Evolutionary conservation across 345 rosid species (phyloP).

Genomic region (Xanthoceras sorbifolium): DNA sequence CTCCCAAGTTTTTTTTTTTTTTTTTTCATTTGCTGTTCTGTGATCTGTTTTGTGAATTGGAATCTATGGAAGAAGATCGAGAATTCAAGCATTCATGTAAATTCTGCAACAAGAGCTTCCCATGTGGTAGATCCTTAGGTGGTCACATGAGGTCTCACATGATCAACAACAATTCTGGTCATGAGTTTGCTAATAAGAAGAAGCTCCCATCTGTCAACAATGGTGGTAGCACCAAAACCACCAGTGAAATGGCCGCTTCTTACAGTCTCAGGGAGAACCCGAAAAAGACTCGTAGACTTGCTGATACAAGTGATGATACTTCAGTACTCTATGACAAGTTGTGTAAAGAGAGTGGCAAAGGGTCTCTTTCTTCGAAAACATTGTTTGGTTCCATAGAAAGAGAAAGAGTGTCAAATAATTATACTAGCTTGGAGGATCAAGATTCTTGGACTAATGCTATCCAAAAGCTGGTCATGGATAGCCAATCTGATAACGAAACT

Average conservation of each 20-base stretch:
- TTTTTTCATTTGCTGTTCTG: neutral
- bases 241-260: constrained; percentile 12
- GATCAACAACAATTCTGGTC: constrained; percentile 38
- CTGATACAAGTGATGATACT: constrained; percentile 25
- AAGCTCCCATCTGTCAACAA: constrained; percentile 33
- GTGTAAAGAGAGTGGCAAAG: constrained; percentile 52
- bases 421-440: constrained; percentile 36
- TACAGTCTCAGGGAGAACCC: constrained; percentile 56
- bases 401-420: constrained; percentile 27
- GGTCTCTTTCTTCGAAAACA: constrained; percentile 48
- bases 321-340: constrained; percentile 32
- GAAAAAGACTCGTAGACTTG: constrained; percentile 49
- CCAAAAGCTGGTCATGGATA: constrained; percentile 35
- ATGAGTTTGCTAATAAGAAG: constrained; percentile 38
- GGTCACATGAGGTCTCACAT: constrained; percentile 80
- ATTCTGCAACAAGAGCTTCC: constrained; percentile 63
- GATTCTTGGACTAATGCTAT: constrained; percentile 40
- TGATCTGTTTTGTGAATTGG: constrained; percentile 8
- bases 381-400: constrained; percentile 46
- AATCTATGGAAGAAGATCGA: constrained; percentile 36
- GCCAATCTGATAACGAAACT: constrained; percentile 49
- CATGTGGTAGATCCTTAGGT: constrained; percentile 69
- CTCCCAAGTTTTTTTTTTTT: neutral
- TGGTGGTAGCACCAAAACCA: constrained; percentile 12
- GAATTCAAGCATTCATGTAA: constrained; percentile 53